Base-by-base conservation (phyloP, 2,329 filamentous ascomycete genomes). In the Aspergillus sp. region DNA sequence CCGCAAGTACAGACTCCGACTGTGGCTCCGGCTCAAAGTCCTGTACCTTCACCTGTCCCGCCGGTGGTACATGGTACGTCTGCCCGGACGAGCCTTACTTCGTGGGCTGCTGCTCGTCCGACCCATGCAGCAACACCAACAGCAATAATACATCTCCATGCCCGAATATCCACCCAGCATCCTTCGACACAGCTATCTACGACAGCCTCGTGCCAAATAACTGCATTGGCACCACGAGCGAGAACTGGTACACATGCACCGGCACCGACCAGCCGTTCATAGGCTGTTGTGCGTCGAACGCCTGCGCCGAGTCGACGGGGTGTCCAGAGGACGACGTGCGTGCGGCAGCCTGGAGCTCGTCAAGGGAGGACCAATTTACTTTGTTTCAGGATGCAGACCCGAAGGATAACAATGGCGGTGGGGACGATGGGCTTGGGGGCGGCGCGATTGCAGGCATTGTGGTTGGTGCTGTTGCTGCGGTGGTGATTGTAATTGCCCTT, bases 151-250 rank as follows among this genome's bases (percentile, higher is more conserved):
- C 59, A 65, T 85, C 7, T 80, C 83, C 24, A 75, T 85, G 40
- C 82, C 84, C 1, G 85, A 81, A 43, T 82, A 5, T 59, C 17
- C 52, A 63, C 47, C 52, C 76, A 0, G 75, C 77, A 48, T 56
- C 60, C 2, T 62, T 58, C 40, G 57, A 62, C 51, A 3, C 47
- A 14, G 41, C 51, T 9, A 31, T 62, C 27, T 59, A 33, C 44
- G 40, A 47, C 52, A 17, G 12, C 33, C 51, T 57, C 27, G 9
- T 27, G 2, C 43, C 56, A 1, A 58, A 58, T 40, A n/a, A 14
- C 9, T 58, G 56, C 39, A 27, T 58, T 27, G 51, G 27, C 37
- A 4, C 15, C 3, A 2, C 39, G 3, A 50, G 33, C 17, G 6
- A 27, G 6, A 35, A 58, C 40, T 58, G 56, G 56, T 58, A 52